phyloP scores from a whole-genome alignment of 345 rosid species.

The Eucalyptus cladocalyx region DNA sequence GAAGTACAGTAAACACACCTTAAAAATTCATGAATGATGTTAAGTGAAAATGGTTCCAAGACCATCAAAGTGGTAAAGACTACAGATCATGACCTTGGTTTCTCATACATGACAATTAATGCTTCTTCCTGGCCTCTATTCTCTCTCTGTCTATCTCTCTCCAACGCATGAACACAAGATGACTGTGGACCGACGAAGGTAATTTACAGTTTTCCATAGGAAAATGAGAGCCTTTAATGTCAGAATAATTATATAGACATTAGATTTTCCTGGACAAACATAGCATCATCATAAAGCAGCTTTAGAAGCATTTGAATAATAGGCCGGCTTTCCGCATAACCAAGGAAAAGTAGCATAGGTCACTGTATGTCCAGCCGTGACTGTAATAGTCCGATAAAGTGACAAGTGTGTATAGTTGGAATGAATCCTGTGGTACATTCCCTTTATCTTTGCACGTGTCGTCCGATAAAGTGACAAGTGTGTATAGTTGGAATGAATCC shows the following conservation, averaged over 20 bases:
- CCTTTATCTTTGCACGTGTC: neutral
- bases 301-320: neutral
- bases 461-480: neutral
- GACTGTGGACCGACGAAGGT: neutral
- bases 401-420: neutral
- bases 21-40: neutral
- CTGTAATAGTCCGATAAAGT: neutral
- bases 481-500: neutral
- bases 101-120: neutral
- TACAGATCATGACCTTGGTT: neutral
- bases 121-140: neutral
- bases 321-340: neutral
- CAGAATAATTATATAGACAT: neutral
- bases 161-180: neutral
- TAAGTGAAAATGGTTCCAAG: neutral
- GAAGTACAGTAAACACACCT: neutral
- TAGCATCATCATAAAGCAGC: neutral
- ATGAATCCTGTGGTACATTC: neutral
- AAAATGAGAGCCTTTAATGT: neutral
- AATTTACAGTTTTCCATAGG: neutral
- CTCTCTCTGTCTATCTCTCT: neutral
- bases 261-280: neutral
- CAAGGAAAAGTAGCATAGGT: neutral
- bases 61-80: neutral
- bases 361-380: neutral